Base-by-base conservation (phyloP, 202 grass and related monocot genomes). In the Brachypodium distachyon region DNA sequence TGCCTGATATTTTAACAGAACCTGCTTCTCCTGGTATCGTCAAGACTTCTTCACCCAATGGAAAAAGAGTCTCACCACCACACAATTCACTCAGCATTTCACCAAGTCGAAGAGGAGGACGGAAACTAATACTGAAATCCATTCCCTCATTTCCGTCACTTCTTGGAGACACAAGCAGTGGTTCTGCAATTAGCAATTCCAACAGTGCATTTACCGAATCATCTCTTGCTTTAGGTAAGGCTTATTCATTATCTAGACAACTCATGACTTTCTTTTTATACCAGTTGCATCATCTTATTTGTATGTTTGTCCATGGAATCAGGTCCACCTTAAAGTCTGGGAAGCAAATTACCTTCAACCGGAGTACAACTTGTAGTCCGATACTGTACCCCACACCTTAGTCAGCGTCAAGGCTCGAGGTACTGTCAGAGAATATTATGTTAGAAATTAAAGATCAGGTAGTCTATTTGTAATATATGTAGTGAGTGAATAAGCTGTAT, bases 121-220 rank as follows among this genome's bases (percentile, higher is more conserved):
- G 89, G 80, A 99, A 99, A 79, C 60, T 99, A 61, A 92, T 99
- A 72, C 68, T 99, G 53, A 95, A 88, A 88, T 99, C 96, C 9
- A 99, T 99, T 34, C 96, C 96, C 36, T 95, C 92, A 8, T 95
- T 99, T 56, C 91, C 96, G 1, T 98, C 95, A 53, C 89, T 98
- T 12, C 31, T 2, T 0, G 84, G 83, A 53, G 89, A 97, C n/a
- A 21, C 67, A 32, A 85, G 36, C 70, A 81, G 42, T 22, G 71
- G 66, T 37, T 74, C 80, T 76, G 50, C 79, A 68, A 48, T 55
- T 58, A 88, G 68, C 56, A 73, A 46, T 60, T 58, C 83, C 11
- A 81, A 91, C 23, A 83, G 41, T 58, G 40, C 88, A 54, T 86
- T 90, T 55, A 74, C 26, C 59, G 46, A 75, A 23, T 74, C 81